A percentile compares a stretch with the other conserved stretches of the same genome.
Evolutionary conservation across 2,329 filamentous ascomycete species (phyloP).

Genomic region (Aspergillus sp.): DNA sequence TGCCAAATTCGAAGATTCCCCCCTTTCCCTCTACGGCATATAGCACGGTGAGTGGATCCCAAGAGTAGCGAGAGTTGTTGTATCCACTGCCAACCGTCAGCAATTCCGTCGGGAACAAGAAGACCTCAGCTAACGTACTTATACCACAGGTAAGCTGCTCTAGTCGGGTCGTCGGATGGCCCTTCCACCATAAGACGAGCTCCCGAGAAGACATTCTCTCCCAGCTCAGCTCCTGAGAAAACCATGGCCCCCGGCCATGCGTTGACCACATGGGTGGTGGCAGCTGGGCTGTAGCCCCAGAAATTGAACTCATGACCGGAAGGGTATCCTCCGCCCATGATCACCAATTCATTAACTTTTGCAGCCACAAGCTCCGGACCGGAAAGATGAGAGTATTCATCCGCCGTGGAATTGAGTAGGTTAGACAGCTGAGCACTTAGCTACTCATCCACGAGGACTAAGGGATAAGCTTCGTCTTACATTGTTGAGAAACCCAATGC

Average conservation of each 20-base stretch:
- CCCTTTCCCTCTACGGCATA: conserved; percentile 7
- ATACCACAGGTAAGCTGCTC: conserved; percentile 8
- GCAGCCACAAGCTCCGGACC: background rate
- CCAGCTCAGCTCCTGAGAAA: conserved; percentile 6
- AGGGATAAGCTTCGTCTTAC: background rate
- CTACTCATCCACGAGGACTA: background rate
- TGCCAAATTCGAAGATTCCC: background rate
- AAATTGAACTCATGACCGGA: conserved; percentile 8
- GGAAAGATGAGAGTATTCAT: background rate
- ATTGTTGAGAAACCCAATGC: conserved; percentile 10
- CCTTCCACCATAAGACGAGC: conserved; percentile 2
- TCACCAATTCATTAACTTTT: conserved; percentile 8
- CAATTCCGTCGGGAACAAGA: too few relatives aligned
- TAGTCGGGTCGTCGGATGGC: background rate
- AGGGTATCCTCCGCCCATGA: conserved; percentile 8
- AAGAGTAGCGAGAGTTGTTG: background rate
- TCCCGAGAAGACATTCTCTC: conserved; percentile 4
- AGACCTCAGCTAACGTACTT: conserved; percentile 2
- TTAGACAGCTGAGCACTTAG: background rate
- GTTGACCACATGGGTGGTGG: conserved; percentile 2
- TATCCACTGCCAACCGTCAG: conserved; percentile 1
- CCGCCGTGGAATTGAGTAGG: background rate
- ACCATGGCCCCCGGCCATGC: conserved; percentile 4
- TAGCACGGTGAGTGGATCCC: conserved; percentile 6
- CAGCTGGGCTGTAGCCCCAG: background rate